Percentiles rank a stretch among this genome's conserved stretches.
Conservation (phyloP, 176 grass and related monocot genomes). For the Oryza longistaminata region DNA sequence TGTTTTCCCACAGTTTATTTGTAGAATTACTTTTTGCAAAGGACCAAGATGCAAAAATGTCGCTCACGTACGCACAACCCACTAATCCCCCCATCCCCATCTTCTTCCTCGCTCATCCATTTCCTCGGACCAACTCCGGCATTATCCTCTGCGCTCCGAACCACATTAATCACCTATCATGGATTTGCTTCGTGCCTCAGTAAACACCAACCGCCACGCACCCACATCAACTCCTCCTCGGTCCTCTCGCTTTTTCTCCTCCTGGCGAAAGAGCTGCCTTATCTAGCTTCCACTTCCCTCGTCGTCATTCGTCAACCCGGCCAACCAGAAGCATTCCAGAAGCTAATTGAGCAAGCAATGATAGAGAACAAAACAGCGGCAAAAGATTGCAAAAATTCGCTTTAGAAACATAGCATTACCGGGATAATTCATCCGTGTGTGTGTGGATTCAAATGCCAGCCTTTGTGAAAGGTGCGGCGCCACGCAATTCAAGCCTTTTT, state of each 20-base stretch:
- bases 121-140: too few relatives aligned
- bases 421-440: background rate
- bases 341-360: background rate
- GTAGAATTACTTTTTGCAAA: too few relatives aligned
- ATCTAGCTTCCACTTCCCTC: background rate
- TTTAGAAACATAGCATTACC: background rate
- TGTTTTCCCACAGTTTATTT: too few relatives aligned
- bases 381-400: background rate
- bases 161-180: background rate
- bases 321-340: background rate
- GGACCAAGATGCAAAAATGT: too few relatives aligned
- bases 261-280: background rate
- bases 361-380: background rate
- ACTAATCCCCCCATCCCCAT: too few relatives aligned
- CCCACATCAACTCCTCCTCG: background rate
- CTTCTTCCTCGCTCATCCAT: too few relatives aligned
- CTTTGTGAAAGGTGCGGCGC: background rate
- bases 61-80: too few relatives aligned
- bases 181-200: constrained; percentile 2
- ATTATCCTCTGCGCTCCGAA: background rate
- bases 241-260: background rate
- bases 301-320: background rate
- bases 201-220: background rate
- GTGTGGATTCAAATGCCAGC: background rate
- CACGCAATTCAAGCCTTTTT: background rate